Percentiles rank a stretch among this genome's conserved stretches.
Evolutionary conservation across 2,329 filamentous ascomycete species (phyloP).

Genomic region (Thielaviopsis euricoi): DNA sequence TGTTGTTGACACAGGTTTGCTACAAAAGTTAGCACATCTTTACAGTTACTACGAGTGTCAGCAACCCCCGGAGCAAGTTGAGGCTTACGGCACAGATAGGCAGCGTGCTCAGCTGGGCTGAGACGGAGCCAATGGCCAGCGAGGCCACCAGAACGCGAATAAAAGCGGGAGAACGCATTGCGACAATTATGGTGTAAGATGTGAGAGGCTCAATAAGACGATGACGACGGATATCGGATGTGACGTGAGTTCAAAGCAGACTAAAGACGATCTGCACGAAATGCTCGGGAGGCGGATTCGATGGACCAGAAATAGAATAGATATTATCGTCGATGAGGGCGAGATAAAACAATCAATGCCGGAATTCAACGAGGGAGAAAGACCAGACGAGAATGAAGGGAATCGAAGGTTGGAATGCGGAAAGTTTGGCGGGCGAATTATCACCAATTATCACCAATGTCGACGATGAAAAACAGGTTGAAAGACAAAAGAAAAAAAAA

Average conservation of each 20-base stretch:
- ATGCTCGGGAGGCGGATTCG: not conserved
- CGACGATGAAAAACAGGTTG: not conserved
- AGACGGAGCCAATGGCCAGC: not conserved
- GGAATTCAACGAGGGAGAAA: not conserved
- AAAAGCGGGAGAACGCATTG: constrained; percentile 5
- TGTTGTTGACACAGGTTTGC: constrained; percentile 12
- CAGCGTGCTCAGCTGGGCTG: constrained; percentile 8
- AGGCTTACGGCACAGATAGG: constrained; percentile 10
- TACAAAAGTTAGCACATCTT: not conserved
- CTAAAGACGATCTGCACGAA: not conserved
- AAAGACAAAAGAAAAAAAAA: not conserved
- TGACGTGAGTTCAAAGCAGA: not conserved
- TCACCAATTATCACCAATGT: no score
- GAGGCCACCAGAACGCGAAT: constrained; percentile 2
- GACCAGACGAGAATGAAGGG: not conserved
- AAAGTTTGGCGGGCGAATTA: not conserved
- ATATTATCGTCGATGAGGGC: not conserved
- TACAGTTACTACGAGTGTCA: not conserved
- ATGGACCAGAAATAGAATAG: not conserved
- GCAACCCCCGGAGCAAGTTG: not conserved
- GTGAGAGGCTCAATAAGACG: no score
- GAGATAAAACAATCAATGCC: not conserved
- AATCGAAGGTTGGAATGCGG: not conserved
- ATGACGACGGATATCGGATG: not conserved
- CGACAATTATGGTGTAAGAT: no score